Percentiles rank a stretch among this genome's conserved stretches.
Evolutionary conservation across 164 flowering plant species (phyloP).

Genomic region (Vitis cinerea): DNA sequence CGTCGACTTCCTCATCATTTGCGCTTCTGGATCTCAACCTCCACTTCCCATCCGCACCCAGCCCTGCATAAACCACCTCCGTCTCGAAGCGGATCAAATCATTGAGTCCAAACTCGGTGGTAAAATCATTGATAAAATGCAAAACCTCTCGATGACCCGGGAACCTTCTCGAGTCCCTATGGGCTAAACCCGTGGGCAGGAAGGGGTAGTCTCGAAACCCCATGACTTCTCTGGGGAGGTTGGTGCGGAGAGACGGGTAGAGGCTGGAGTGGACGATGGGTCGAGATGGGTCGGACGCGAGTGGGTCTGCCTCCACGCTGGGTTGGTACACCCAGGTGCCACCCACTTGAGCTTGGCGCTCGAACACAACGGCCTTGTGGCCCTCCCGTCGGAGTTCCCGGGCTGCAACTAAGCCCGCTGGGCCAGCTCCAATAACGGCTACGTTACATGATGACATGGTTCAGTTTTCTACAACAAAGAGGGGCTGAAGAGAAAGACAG

Average conservation of each 20-base stretch:
- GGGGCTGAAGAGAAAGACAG: too few relatives aligned
- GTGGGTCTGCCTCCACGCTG: conserved; percentile 45
- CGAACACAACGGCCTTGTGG: conserved; percentile 60
- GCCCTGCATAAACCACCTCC: conserved; percentile 41
- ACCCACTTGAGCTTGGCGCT: conserved; percentile 36
- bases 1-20: conserved; percentile 2
- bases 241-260: conserved; percentile 62
- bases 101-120: conserved; percentile 25
- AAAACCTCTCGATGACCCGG: conserved; percentile 64
- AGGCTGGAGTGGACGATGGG: conserved; percentile 49
- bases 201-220: conserved; percentile 55
- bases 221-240: conserved; percentile 70
- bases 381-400: conserved; percentile 57
- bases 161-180: conserved; percentile 22
- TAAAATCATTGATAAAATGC: conserved; percentile 44
- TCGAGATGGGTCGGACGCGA: conserved; percentile 50
- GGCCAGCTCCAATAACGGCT: conserved; percentile 73
- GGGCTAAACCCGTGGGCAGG: too few relatives aligned
- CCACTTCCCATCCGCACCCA: conserved; percentile 20
- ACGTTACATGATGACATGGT: conserved; percentile 27
- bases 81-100: conserved; percentile 33
- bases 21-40: conserved; percentile 5
- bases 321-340: conserved; percentile 67
- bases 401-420: conserved; percentile 55
- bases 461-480: too few relatives aligned